phyloP scores from a whole-genome alignment of 139 green algal species.

The Astrephomene gubernaculifera region DNA sequence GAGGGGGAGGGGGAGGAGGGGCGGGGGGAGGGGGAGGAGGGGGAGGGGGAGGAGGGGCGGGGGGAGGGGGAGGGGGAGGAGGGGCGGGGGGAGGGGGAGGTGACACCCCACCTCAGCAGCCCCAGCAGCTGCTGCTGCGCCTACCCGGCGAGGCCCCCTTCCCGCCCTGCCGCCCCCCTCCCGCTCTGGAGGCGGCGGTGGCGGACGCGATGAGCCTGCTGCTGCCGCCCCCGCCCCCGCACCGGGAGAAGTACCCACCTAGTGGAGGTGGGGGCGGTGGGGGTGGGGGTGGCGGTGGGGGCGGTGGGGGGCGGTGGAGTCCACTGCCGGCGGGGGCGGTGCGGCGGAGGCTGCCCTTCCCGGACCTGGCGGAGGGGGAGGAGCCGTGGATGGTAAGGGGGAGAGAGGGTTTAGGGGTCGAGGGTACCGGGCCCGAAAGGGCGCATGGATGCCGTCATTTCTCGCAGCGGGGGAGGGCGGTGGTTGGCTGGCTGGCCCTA shows the following conservation, averaged over 20 bases:
- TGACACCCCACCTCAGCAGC: not conserved
- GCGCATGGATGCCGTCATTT: too few species aligned
- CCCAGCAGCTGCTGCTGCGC: not conserved
- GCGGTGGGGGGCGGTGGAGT: not conserved
- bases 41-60: not conserved
- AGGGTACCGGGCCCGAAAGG: too few species aligned
- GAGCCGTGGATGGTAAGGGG: slow-evolving; percentile 21
- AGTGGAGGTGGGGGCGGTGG: not conserved
- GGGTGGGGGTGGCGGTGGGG: not conserved
- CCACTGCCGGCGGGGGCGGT: not conserved
- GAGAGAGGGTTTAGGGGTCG: too few species aligned
- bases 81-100: not conserved
- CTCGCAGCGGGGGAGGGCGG: too few species aligned
- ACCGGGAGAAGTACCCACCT: not conserved
- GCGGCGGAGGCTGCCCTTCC: slow-evolving; percentile 1
- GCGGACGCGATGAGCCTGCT: not conserved
- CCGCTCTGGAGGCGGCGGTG: not conserved
- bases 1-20: too few species aligned
- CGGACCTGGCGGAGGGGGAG: not conserved
- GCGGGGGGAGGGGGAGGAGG: not conserved
- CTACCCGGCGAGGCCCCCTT: not conserved
- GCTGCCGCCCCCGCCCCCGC: not conserved
- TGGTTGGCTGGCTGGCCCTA: too few species aligned
- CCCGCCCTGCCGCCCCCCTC: not conserved
- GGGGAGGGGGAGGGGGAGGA: not conserved